Conservation (phyloP, 1,139 yeast genomes). For the Ogataea hybrid region DNA sequence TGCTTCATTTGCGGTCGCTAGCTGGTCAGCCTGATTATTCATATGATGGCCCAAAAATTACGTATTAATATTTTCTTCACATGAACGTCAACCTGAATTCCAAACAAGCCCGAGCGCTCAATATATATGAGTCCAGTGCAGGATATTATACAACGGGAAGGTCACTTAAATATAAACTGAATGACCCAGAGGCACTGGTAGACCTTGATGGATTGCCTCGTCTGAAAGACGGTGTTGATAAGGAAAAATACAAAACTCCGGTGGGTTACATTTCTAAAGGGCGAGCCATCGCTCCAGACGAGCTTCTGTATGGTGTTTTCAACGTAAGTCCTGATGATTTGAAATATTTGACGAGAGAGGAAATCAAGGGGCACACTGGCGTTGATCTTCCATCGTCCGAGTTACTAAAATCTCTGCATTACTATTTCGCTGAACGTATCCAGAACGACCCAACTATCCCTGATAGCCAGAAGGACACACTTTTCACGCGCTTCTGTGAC, state of each 20-base stretch:
- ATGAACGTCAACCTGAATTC: slow-evolving; percentile 18
- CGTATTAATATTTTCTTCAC: slow-evolving; percentile 1
- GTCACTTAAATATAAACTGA: slow-evolving; percentile 7
- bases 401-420: slow-evolving; percentile 50
- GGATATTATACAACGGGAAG: slow-evolving; percentile 20
- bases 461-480: slow-evolving; percentile 16
- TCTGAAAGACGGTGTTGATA: slow-evolving; percentile 11
- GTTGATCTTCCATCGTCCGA: slow-evolving; percentile 51
- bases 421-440: slow-evolving; percentile 38
- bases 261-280: slow-evolving; percentile 15
- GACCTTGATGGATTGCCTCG: slow-evolving; percentile 12
- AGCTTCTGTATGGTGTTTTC: slow-evolving; percentile 21
- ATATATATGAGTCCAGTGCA: slow-evolving; percentile 18
- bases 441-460: slow-evolving; percentile 21
- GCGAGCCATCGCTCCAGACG: slow-evolving; percentile 27
- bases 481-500: slow-evolving; percentile 37
- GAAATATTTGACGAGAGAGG: slow-evolving; percentile 25
- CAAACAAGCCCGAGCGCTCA: slow-evolving; percentile 10
- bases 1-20: slow-evolving; percentile 15
- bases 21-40: slow-evolving; percentile 1
- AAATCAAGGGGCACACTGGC: slow-evolving; percentile 19
- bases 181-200: slow-evolving; percentile 10
- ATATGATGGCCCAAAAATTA: slow-evolving; percentile 1
- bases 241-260: slow-evolving; percentile 20
- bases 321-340: slow-evolving; percentile 23